A percentile compares a stretch with the other conserved stretches of the same genome.
phyloP scores from a whole-genome alignment of 2,329 filamentous ascomycete species.

The Fusarium sp. region DNA sequence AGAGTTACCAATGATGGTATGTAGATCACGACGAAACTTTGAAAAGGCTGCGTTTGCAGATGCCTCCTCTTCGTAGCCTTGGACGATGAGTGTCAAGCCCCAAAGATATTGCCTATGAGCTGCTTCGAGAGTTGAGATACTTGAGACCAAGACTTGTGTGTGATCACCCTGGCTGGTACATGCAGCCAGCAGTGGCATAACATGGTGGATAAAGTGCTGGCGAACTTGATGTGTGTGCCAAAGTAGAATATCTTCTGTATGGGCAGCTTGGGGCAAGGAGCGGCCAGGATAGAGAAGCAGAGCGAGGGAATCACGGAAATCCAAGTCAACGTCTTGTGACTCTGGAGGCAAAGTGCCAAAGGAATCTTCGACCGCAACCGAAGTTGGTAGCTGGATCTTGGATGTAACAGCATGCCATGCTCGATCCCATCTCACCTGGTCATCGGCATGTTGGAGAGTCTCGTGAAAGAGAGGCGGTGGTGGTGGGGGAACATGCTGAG shows the following conservation, averaged over 20 bases:
- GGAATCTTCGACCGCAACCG: constrained; percentile 65
- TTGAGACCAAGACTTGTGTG: constrained; percentile 62
- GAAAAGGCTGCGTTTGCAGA: constrained; percentile 54
- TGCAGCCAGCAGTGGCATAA: constrained; percentile 65
- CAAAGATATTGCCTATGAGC: constrained; percentile 69
- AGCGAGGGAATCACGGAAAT: constrained; percentile 65
- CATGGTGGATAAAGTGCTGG: constrained; percentile 69
- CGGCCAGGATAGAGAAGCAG: constrained; percentile 62
- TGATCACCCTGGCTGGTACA: constrained; percentile 58
- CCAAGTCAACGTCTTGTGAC: constrained; percentile 56
- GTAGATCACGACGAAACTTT: constrained; percentile 71
- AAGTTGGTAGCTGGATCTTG: constrained; percentile 66
- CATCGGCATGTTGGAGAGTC: constrained; percentile 48
- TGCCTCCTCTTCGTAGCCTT: constrained; percentile 57
- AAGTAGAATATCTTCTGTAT: constrained; percentile 66
- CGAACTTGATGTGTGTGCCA: constrained; percentile 73
- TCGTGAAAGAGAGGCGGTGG: constrained; percentile 38
- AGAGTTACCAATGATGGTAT: constrained; percentile 74
- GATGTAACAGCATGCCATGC: constrained; percentile 73
- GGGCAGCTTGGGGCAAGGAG: constrained; percentile 61
- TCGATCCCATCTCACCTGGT: constrained; percentile 69
- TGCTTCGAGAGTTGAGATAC: constrained; percentile 68
- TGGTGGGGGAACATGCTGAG: constrained; percentile 34
- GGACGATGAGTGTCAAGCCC: constrained; percentile 64
- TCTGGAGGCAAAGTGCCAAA: constrained; percentile 61